Evolutionary conservation across 768 basidiomycete genomes (phyloP).

Genomic region (Bullera alba): DNA sequence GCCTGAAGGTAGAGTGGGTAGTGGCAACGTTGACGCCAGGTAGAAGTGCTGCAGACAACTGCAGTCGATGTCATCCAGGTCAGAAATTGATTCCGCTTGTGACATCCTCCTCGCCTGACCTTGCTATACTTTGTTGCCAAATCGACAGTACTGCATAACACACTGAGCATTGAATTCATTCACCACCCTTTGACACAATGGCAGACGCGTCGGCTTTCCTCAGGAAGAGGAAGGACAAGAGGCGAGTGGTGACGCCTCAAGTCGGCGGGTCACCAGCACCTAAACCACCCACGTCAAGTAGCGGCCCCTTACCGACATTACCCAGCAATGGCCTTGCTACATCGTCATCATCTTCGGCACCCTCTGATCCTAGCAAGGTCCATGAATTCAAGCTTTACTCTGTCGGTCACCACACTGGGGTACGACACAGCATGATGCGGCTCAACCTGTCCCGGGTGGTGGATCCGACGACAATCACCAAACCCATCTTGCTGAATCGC

Average conservation of each 20-base stretch:
- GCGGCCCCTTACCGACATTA: not conserved
- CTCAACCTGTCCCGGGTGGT: conserved; percentile 19
- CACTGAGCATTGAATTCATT: no score
- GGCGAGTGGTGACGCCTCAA: conserved; percentile 3
- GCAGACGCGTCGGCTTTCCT: conserved; percentile 31
- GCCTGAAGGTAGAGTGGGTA: no score
- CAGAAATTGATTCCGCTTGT: no score
- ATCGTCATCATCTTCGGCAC: not conserved
- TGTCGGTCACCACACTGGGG: conserved; percentile 2
- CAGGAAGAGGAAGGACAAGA: conserved; percentile 33
- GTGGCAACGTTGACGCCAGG: no score
- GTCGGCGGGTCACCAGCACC: not conserved
- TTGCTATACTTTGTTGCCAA: not conserved
- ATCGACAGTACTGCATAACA: no score
- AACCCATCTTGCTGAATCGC: conserved; percentile 26
- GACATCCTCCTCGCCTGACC: no score
- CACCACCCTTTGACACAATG: conserved; percentile 17
- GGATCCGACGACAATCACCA: conserved; percentile 17
- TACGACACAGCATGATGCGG: conserved; percentile 32
- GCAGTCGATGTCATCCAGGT: no score
- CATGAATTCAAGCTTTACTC: conserved; percentile 36
- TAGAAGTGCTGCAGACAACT: no score
- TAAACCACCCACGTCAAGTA: not conserved
- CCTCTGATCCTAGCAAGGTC: not conserved
- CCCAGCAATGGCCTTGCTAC: not conserved